Evolutionary conservation across 2,329 filamentous ascomycete species (phyloP).

Genomic region (Arthroderma uncinatum): DNA sequence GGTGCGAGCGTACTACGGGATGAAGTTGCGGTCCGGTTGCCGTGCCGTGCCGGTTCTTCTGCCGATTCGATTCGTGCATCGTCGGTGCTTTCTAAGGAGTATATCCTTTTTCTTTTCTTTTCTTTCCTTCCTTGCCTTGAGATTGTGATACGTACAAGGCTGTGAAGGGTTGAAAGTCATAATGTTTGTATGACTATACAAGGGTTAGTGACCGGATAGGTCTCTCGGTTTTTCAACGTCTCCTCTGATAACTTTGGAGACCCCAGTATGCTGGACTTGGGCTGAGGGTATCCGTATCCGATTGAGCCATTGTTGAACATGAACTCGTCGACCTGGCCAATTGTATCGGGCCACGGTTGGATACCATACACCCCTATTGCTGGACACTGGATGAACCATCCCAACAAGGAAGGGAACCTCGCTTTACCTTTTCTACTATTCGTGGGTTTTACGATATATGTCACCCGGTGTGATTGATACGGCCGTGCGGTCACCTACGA

Average conservation of each 20-base stretch:
- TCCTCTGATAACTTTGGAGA: neutral
- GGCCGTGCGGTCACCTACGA: neutral
- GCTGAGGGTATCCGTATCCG: neutral
- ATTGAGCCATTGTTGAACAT: slow-evolving; percentile 2
- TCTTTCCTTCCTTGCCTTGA: neutral
- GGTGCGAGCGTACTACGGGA: neutral
- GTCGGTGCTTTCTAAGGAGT: neutral
- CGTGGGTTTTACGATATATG: neutral
- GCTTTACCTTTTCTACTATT: neutral
- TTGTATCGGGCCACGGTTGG: slow-evolving; percentile 2
- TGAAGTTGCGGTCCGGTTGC: slow-evolving; percentile 2
- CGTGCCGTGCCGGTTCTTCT: slow-evolving; percentile 1
- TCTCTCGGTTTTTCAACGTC: neutral
- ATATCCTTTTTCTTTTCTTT: neutral
- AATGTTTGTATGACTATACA: slow-evolving; percentile 4
- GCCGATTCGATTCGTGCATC: neutral
- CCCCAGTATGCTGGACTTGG: neutral
- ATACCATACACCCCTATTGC: neutral
- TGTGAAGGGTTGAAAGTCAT: neutral
- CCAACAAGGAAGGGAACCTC: neutral
- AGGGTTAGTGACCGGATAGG: neutral
- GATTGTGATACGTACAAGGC: neutral
- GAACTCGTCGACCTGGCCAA: neutral
- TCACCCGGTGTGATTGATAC: neutral
- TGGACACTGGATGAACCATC: neutral